These are phyloP conservation scores for Cyclaneusma minus DNA, from an alignment of 2,329 filamentous ascomycete genomes.

Conservation along the genomic window DNA sequence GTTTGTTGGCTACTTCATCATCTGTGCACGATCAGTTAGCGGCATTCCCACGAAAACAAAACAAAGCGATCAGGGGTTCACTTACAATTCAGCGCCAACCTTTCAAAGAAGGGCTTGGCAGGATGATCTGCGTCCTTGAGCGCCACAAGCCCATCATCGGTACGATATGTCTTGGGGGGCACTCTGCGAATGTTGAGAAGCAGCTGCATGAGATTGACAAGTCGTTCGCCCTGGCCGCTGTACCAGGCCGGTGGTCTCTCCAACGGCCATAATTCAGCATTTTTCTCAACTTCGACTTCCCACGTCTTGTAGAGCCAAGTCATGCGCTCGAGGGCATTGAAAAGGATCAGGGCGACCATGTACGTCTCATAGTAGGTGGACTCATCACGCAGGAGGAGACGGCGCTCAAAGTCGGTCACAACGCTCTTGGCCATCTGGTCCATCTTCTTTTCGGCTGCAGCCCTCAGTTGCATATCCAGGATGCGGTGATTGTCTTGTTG, in stretches of 20 bases:
- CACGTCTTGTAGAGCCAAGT: conserved; percentile 55
- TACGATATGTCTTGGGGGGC: conserved; percentile 33
- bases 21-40: conserved; percentile 10
- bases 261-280: conserved; percentile 42
- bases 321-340: conserved; percentile 52
- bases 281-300: conserved; percentile 41
- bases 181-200: conserved; percentile 43
- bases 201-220: conserved; percentile 44
- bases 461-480: conserved; percentile 47
- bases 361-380: conserved; percentile 46
- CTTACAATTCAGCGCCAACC: conserved; percentile 42
- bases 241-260: conserved; percentile 39
- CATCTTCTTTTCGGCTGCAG: conserved; percentile 48
- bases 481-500: conserved; percentile 27
- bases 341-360: conserved; percentile 43
- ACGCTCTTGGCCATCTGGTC: conserved; percentile 41
- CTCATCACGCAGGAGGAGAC: conserved; percentile 43
- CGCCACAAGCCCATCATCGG: conserved; percentile 27
- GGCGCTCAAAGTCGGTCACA: conserved; percentile 43
- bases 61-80: conserved; percentile 5
- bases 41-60: neutral
- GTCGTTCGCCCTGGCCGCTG: conserved; percentile 40
- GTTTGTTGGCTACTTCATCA: conserved; percentile 16
- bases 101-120: conserved; percentile 36
- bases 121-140: conserved; percentile 27